Base-by-base conservation (phyloP, 129 eudicot species). In the Centella asiatica region DNA sequence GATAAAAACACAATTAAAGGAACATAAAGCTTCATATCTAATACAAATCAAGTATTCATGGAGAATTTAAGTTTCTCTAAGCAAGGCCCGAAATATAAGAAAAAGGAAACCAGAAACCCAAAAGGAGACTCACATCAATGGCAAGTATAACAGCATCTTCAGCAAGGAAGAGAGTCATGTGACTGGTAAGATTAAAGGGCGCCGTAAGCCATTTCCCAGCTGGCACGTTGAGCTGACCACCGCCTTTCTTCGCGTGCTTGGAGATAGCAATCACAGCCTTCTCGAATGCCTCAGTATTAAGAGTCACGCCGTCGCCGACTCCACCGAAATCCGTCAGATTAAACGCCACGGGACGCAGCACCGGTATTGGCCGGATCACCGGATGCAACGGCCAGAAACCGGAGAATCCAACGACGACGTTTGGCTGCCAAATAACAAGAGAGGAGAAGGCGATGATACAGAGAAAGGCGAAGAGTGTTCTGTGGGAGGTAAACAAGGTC, bases 131-230 rank as follows among this genome's bases (percentile, higher is more conserved):
- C 65, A 92, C 99, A 80, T 92, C 84, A 31, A 82, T 56, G 40
- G 88, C 99, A 70, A 92, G 96, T 42, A 92, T 87, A 72, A 81
- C 95, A 69, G 99, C 88, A 62, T 76, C 81, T 47, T 87, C 71
- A 67, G 82, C 99, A 54, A 92, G 96, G 65, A 84, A 92, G 40
- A 92, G 71, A 29, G 99, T 92, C 83, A 92, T 80, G 60, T 87
- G 83, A 67, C 99, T 87, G 0, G 99, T 92, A 23, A 92, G 76
- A 83, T 92, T 92, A 75, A 92, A 92, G 46, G 96, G 99, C 24
- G 85, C 95, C 39, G 99, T 92, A 14, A 92, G 64, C 99, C 99
- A 92, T 40, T 55, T 36, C 24, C 99, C 99, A 9, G 96, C 79
- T 0, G 96, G 95, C 37, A 92, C 96, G 74, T 84, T 74, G 11